Conservation (phyloP, 164 flowering plant genomes). For the Litsea cubeba region DNA sequence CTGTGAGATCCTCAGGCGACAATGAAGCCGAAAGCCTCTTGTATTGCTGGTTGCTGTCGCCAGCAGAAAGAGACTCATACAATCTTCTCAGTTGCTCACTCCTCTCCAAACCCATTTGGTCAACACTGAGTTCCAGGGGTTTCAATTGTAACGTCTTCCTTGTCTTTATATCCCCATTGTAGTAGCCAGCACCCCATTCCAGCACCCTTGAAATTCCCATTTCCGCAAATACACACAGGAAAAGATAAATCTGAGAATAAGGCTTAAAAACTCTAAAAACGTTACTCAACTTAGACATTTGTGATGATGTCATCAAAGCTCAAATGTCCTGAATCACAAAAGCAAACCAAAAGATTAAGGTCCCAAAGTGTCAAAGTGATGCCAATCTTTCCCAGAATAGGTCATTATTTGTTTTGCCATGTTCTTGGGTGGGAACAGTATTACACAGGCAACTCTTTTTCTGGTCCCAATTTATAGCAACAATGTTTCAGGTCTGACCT, state of each 20-base stretch:
- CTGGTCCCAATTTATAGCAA: too few species aligned
- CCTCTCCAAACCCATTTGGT: slow-evolving; percentile 67
- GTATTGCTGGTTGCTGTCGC: slow-evolving; percentile 55
- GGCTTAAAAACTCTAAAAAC: too few species aligned
- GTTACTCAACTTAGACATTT: too few species aligned
- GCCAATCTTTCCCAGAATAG: too few species aligned
- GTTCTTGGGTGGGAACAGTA: too few species aligned
- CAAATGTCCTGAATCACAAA: too few species aligned
- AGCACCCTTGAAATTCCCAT: slow-evolving; percentile 37
- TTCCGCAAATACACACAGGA: not conserved
- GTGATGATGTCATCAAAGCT: too few species aligned
- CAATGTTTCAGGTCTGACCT: not conserved
- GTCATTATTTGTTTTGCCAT: too few species aligned
- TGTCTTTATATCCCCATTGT: slow-evolving; percentile 95
- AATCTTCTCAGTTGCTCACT: slow-evolving; percentile 82
- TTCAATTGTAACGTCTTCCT: slow-evolving; percentile 80
- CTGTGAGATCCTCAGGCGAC: slow-evolving; percentile 92
- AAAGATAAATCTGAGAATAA: not conserved
- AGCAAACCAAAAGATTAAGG: too few species aligned
- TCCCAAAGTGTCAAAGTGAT: too few species aligned
- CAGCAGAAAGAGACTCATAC: slow-evolving; percentile 59
- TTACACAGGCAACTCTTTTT: too few species aligned
- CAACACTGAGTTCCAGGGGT: slow-evolving; percentile 47
- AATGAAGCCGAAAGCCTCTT: slow-evolving; percentile 77
- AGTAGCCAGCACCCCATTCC: slow-evolving; percentile 90